Percentiles rank a stretch among this genome's conserved stretches.
Conservation (phyloP, 176 grass and related monocot genomes). For the Alloteropsis semialata region DNA sequence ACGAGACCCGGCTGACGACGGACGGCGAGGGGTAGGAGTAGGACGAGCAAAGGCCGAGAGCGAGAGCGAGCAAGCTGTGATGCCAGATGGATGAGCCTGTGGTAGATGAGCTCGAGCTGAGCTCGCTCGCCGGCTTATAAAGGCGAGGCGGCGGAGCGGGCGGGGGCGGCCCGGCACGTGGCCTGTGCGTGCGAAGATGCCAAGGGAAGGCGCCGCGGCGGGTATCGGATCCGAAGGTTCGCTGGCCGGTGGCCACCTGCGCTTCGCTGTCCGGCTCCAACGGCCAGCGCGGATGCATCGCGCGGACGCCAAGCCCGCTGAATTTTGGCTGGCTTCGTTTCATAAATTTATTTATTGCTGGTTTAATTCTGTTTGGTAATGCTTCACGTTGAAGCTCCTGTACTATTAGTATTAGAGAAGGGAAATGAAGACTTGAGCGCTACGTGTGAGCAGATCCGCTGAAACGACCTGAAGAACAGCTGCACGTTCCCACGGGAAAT, state of each 20-base stretch:
- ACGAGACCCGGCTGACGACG: neutral
- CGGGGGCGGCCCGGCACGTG: neutral
- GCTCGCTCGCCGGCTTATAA: constrained; percentile 2
- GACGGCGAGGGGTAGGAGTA: too few species aligned
- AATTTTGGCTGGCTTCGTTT: too few species aligned
- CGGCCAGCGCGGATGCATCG: constrained; percentile 8
- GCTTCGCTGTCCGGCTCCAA: constrained; percentile 11
- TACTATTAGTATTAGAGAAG: too few species aligned
- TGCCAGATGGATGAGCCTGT: neutral
- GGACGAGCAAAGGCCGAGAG: neutral
- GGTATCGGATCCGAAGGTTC: constrained; percentile 25
- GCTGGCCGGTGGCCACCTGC: constrained; percentile 6
- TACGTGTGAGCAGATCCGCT: constrained; percentile 18
- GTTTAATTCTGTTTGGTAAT: too few species aligned
- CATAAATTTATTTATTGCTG: too few species aligned
- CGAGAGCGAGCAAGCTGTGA: neutral
- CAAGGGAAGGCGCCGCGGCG: neutral
- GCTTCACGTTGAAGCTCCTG: too few species aligned
- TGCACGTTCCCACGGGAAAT: neutral
- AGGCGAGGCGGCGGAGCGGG: constrained; percentile 3
- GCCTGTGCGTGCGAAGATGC: constrained; percentile 8
- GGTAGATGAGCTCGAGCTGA: too few species aligned
- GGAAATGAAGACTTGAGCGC: neutral
- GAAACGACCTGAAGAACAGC: neutral
- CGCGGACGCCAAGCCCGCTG: too few species aligned